Evolutionary conservation across 2,329 filamentous ascomycete genomes (phyloP).

Genomic region (Lomentospora prolificans): DNA sequence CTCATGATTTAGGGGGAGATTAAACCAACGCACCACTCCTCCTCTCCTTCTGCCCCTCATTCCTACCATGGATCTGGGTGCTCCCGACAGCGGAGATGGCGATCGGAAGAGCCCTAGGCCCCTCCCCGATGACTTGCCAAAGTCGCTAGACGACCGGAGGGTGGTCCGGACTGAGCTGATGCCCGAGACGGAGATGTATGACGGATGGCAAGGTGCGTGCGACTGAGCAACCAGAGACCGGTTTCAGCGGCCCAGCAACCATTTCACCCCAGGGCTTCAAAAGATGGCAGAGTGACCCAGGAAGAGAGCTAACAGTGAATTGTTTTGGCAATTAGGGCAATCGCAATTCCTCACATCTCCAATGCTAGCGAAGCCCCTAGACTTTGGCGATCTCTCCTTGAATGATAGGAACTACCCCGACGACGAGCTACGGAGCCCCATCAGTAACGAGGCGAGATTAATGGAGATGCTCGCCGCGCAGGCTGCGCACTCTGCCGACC

Average conservation of each 20-base stretch:
- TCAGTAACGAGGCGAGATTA: slow-evolving; percentile 75
- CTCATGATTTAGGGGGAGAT: slow-evolving; percentile 2
- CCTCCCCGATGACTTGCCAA: slow-evolving; percentile 80
- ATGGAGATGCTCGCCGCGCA: slow-evolving; percentile 96
- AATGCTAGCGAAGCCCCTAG: slow-evolving; percentile 71
- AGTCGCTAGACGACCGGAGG: slow-evolving; percentile 80
- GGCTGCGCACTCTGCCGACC: slow-evolving; percentile 69
- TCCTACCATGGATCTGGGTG: slow-evolving; percentile 50
- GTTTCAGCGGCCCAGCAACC: too few relatives aligned
- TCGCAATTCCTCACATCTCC: slow-evolving; percentile 90
- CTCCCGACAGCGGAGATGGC: slow-evolving; percentile 27
- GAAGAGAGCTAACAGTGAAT: background rate
- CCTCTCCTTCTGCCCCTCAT: slow-evolving; percentile 22
- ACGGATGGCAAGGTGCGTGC: slow-evolving; percentile 83
- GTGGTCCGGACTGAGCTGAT: slow-evolving; percentile 56
- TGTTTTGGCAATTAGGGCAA: slow-evolving; percentile 52
- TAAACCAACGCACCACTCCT: slow-evolving; percentile 20
- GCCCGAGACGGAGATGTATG: slow-evolving; percentile 90
- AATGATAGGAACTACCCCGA: slow-evolving; percentile 71
- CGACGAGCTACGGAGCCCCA: slow-evolving; percentile 38
- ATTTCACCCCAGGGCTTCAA: too few relatives aligned
- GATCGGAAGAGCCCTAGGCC: slow-evolving; percentile 31
- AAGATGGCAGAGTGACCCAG: background rate
- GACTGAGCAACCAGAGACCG: slow-evolving; percentile 1
- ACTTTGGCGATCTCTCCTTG: slow-evolving; percentile 71